Conservation (phyloP, 1,139 yeast species). For the Yamadazyma sp. region DNA sequence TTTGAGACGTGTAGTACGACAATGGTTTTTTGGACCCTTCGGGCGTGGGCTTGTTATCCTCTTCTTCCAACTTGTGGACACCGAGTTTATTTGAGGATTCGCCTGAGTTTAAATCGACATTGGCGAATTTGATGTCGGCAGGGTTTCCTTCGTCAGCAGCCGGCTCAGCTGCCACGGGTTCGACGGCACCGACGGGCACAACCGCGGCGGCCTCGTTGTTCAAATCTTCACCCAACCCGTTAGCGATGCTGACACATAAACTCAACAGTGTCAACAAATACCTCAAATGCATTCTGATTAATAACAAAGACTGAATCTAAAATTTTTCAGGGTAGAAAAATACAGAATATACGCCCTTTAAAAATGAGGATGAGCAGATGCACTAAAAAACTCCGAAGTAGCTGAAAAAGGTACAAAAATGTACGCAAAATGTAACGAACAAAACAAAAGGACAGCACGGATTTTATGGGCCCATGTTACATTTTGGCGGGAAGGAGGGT, state of each 20-base stretch:
- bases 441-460: no score
- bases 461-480: no score
- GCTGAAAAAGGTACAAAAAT: not conserved
- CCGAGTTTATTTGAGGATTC: slow-evolving; percentile 22
- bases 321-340: not conserved
- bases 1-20: slow-evolving; percentile 15
- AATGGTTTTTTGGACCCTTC: slow-evolving; percentile 24
- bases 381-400: not conserved
- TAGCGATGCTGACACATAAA: slow-evolving; percentile 1
- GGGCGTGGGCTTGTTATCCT: slow-evolving; percentile 34
- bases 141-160: slow-evolving; percentile 10
- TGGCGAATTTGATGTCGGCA: slow-evolving; percentile 15
- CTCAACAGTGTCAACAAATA: slow-evolving; percentile 1
- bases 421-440: no score
- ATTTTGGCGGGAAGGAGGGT: no score
- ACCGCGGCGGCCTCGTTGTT: slow-evolving; percentile 4
- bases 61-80: slow-evolving; percentile 25
- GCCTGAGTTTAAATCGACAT: slow-evolving; percentile 15
- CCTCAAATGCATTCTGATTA: not conserved
- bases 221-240: slow-evolving; percentile 3
- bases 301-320: not conserved
- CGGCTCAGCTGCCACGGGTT: not conserved
- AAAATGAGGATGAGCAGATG: not conserved
- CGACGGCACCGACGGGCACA: slow-evolving; percentile 4
- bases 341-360: not conserved